Evolutionary conservation across 805 yeast genomes (phyloP).

Genomic region (Gaillardinia entomophila): DNA sequence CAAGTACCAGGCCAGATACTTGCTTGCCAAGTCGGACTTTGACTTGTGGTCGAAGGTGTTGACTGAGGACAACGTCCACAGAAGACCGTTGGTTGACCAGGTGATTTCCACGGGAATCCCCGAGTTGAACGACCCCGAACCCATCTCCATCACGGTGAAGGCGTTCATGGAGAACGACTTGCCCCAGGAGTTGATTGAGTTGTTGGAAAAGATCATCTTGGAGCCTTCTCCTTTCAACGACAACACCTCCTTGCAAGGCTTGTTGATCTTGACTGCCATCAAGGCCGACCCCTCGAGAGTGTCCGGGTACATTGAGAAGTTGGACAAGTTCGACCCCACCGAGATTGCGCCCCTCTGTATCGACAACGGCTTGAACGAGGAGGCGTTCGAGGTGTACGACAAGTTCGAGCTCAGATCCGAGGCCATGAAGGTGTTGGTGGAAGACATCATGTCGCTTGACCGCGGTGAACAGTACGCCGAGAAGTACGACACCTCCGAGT

Average conservation of each 20-base stretch:
- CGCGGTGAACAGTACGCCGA: slow-evolving; percentile 93
- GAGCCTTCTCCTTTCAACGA: slow-evolving; percentile 98
- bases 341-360: slow-evolving; percentile 92
- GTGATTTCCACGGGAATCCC: slow-evolving; percentile 96
- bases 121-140: slow-evolving; percentile 87
- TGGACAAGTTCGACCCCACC: slow-evolving; percentile 85
- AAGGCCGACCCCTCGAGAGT: slow-evolving; percentile 91
- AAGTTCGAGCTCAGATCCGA: slow-evolving; percentile 70
- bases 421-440: slow-evolving; percentile 88
- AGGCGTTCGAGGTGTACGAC: slow-evolving; percentile 88
- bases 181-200: slow-evolving; percentile 88
- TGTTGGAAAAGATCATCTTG: slow-evolving; percentile 89
- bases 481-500: slow-evolving; percentile 73
- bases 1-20: slow-evolving; percentile 97
- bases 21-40: slow-evolving; percentile 82
- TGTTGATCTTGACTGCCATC: slow-evolving; percentile 88
- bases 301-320: slow-evolving; percentile 73
- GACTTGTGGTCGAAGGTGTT: slow-evolving; percentile 79
- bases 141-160: slow-evolving; percentile 87
- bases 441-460: slow-evolving; percentile 88
- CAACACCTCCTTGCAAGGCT: slow-evolving; percentile 90
- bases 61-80: slow-evolving; percentile 68
- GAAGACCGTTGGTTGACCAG: slow-evolving; percentile 90
- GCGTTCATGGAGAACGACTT: slow-evolving; percentile 94
- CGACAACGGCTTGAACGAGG: slow-evolving; percentile 84